Conservation (phyloP, 2,329 filamentous ascomycete genomes). For the Ophiobolus disseminans region DNA sequence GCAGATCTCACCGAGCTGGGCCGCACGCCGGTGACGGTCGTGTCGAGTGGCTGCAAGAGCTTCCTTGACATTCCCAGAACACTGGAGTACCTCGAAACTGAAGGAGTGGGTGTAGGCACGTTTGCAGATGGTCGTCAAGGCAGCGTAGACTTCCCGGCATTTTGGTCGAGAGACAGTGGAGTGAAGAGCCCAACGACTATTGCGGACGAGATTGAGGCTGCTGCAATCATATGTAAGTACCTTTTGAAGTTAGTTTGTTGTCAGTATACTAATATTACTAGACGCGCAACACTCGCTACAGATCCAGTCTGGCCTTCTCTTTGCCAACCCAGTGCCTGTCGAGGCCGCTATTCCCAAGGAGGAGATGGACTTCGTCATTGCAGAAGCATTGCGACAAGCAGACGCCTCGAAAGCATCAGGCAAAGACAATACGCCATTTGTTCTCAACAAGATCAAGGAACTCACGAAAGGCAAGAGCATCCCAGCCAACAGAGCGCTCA, state of each 20-base stretch:
- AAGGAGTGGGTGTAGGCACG: slow-evolving; percentile 82
- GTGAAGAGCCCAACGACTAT: slow-evolving; percentile 78
- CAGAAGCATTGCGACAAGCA: slow-evolving; percentile 49
- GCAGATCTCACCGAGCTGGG: slow-evolving; percentile 95
- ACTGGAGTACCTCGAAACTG: slow-evolving; percentile 77
- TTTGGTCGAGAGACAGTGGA: slow-evolving; percentile 90
- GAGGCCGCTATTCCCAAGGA: slow-evolving; percentile 72
- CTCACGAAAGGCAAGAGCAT: slow-evolving; percentile 76
- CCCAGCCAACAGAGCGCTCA: slow-evolving; percentile 73
- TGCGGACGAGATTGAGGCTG: slow-evolving; percentile 78
- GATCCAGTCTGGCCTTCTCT: slow-evolving; percentile 79
- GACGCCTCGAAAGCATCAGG: slow-evolving; percentile 63
- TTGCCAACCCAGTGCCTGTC: slow-evolving; percentile 86
- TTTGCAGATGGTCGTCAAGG: slow-evolving; percentile 82
- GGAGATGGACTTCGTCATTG: slow-evolving; percentile 50
- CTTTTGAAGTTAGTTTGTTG: background rate
- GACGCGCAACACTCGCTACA: slow-evolving; percentile 75
- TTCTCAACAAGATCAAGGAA: slow-evolving; percentile 79
- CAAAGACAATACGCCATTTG: slow-evolving; percentile 82
- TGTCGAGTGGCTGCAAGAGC: slow-evolving; percentile 92
- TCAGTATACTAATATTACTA: slow-evolving; percentile 32
- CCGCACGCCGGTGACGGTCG: slow-evolving; percentile 83
- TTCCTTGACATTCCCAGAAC: slow-evolving; percentile 93
- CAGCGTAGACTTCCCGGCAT: slow-evolving; percentile 84
- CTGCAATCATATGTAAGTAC: slow-evolving; percentile 76